A percentile compares a stretch with the other conserved stretches of the same genome.
phyloP scores from a whole-genome alignment of 208 protist species.

The Porcisia hertigi region DNA sequence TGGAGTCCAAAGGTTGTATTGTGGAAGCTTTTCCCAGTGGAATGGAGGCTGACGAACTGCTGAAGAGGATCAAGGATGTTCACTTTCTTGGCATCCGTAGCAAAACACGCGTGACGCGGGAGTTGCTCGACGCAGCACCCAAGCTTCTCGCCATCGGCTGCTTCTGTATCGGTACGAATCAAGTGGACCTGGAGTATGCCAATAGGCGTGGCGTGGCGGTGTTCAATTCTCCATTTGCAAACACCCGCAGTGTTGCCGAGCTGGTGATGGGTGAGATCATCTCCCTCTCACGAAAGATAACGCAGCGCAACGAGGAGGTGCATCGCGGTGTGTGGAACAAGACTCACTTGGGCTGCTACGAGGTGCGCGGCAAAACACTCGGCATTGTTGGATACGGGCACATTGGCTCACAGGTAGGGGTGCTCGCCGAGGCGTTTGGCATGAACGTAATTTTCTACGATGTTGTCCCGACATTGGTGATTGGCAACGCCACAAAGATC shows the following conservation, averaged over 20 bases:
- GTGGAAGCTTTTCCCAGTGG: conserved; percentile 73
- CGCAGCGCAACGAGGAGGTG: conserved; percentile 86
- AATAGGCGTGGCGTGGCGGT: conserved; percentile 85
- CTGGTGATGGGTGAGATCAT: conserved; percentile 93
- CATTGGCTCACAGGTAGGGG: conserved; percentile 92
- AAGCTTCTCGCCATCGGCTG: conserved; percentile 90
- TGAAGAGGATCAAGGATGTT: conserved; percentile 82
- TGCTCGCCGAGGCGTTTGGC: conserved; percentile 92
- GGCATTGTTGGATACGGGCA: conserved; percentile 95
- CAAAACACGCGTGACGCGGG: conserved; percentile 87
- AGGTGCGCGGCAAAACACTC: conserved; percentile 87
- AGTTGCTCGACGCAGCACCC: conserved; percentile 73
- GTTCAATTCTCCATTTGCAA: conserved; percentile 96
- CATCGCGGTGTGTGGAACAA: conserved; percentile 92
- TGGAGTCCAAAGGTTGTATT: conserved; percentile 79
- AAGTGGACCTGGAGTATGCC: conserved; percentile 88
- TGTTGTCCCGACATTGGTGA: conserved; percentile 78
- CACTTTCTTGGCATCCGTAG: conserved; percentile 92
- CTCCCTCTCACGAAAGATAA: conserved; percentile 81
- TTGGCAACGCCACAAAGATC: conserved; percentile 85
- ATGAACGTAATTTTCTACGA: conserved; percentile 95
- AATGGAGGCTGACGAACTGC: conserved; percentile 66
- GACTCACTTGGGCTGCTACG: conserved; percentile 70
- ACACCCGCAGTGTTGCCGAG: conserved; percentile 94
- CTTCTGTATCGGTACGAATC: conserved; percentile 96